Evolutionary conservation across 192 early-diverging fungal species (phyloP).

Genomic region (Irineochytrium annulatum): DNA sequence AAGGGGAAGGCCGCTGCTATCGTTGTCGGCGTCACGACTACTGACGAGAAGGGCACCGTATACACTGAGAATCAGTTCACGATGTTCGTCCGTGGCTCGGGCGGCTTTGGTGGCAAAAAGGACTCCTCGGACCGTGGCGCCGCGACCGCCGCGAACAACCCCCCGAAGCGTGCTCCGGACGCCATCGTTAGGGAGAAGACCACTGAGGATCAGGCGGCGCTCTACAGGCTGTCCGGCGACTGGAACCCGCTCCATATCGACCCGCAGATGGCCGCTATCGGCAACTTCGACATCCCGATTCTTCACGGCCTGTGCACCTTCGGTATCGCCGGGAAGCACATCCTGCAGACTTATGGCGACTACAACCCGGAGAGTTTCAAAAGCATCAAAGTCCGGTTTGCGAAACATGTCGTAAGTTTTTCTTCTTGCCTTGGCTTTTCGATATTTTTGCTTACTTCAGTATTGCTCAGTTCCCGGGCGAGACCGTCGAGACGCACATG

Average conservation of each 20-base stretch:
- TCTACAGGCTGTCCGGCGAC: conserved; percentile 96
- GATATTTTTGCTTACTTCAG: background rate
- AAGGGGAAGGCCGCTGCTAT: conserved; percentile 92
- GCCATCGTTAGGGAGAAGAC: conserved; percentile 82
- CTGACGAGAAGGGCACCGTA: conserved; percentile 68
- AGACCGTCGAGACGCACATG: conserved; percentile 96
- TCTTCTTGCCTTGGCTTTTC: conserved; percentile 22
- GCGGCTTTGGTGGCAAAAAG: conserved; percentile 75
- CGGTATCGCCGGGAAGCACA: conserved; percentile 87
- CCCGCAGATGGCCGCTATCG: conserved; percentile 86
- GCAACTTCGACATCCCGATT: conserved; percentile 95
- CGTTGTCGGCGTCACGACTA: conserved; percentile 76
- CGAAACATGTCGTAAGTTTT: conserved; percentile 24
- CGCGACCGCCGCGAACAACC: conserved; percentile 72
- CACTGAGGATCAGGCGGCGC: conserved; percentile 82
- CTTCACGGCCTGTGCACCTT: conserved; percentile 94
- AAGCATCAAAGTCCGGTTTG: conserved; percentile 75
- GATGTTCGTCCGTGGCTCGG: conserved; percentile 88
- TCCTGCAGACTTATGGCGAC: conserved; percentile 73
- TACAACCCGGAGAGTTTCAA: conserved; percentile 65
- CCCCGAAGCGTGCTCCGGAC: conserved; percentile 84
- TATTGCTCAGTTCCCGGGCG: conserved; percentile 87
- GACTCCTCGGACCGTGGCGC: conserved; percentile 63
- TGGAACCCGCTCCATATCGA: conserved; percentile 98
- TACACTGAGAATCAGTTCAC: conserved; percentile 86